phyloP scores from a whole-genome alignment of 2,329 filamentous ascomycete species.

The Cercospora sp. region DNA sequence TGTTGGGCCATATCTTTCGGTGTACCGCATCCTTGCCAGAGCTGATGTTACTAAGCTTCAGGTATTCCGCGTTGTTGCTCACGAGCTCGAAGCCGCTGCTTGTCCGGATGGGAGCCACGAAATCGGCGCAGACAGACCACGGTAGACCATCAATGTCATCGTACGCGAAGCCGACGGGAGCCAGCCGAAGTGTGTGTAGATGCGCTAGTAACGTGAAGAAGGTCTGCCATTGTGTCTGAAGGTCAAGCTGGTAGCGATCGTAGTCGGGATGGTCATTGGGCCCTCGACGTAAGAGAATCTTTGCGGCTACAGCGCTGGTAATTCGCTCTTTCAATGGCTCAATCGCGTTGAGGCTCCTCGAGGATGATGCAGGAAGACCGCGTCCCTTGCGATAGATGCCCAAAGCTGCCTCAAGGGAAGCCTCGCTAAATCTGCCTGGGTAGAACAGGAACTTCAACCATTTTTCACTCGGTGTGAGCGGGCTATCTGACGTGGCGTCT shows the following conservation, averaged over 20 bases:
- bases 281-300: conserved; percentile 63
- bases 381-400: conserved; percentile 73
- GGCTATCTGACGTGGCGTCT: conserved; percentile 32
- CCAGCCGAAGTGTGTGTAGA: conserved; percentile 80
- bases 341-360: conserved; percentile 48
- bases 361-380: conserved; percentile 40
- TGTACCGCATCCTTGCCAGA: conserved; percentile 1
- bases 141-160: conserved; percentile 70
- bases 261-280: conserved; percentile 70
- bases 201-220: conserved; percentile 86
- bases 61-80: conserved; percentile 59
- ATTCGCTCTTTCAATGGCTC: conserved; percentile 73
- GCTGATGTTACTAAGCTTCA: conserved; percentile 8
- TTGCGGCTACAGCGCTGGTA: conserved; percentile 68
- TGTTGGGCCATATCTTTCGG: conserved; percentile 2
- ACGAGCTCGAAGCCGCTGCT: conserved; percentile 77
- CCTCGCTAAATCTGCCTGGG: conserved; percentile 76
- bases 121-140: conserved; percentile 83
- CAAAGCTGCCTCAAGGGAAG: conserved; percentile 81
- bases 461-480: conserved; percentile 58
- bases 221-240: conserved; percentile 82
- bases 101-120: conserved; percentile 73
- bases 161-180: conserved; percentile 74
- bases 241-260: conserved; percentile 69
- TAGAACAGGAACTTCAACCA: conserved; percentile 84